Evolutionary conservation across 768 basidiomycete genomes (phyloP).

Genomic region (Mycena polygramma): DNA sequence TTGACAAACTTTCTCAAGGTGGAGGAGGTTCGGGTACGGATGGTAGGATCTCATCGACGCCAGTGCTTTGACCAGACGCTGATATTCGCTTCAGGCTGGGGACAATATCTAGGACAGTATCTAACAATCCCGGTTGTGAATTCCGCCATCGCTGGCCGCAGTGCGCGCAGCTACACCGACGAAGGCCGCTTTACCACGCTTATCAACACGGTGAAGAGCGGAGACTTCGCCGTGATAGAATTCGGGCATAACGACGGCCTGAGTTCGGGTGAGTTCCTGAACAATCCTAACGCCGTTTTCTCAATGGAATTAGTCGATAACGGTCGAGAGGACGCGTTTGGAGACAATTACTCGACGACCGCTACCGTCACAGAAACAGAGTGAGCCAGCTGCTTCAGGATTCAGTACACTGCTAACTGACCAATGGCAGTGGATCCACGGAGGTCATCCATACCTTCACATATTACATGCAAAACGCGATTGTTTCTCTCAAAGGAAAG

Average conservation of each 20-base stretch:
- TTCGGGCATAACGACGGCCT: conserved; percentile 64
- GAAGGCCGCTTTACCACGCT: conserved; percentile 61
- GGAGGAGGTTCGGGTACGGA: conserved; percentile 56
- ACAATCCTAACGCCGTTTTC: background rate
- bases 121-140: conserved; percentile 60
- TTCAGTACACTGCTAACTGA: background rate
- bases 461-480: conserved; percentile 38
- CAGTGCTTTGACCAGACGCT: background rate
- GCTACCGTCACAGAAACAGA: conserved; percentile 50
- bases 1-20: conserved; percentile 24
- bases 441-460: conserved; percentile 60
- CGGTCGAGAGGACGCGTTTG: conserved; percentile 57
- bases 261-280: too few relatives aligned
- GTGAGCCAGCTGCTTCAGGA: conserved; percentile 40
- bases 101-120: conserved; percentile 56
- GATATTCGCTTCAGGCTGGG: conserved; percentile 55
- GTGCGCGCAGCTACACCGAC: conserved; percentile 61
- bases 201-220: conserved; percentile 53
- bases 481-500: conserved; percentile 53
- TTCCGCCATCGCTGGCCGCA: conserved; percentile 59
- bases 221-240: conserved; percentile 54
- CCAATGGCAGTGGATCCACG: conserved; percentile 48
- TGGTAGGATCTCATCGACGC: conserved; percentile 36
- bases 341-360: conserved; percentile 52
- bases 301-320: conserved; percentile 50